Conservation (phyloP, 257 asterid genomes). For the Salvia miltiorrhiza region DNA sequence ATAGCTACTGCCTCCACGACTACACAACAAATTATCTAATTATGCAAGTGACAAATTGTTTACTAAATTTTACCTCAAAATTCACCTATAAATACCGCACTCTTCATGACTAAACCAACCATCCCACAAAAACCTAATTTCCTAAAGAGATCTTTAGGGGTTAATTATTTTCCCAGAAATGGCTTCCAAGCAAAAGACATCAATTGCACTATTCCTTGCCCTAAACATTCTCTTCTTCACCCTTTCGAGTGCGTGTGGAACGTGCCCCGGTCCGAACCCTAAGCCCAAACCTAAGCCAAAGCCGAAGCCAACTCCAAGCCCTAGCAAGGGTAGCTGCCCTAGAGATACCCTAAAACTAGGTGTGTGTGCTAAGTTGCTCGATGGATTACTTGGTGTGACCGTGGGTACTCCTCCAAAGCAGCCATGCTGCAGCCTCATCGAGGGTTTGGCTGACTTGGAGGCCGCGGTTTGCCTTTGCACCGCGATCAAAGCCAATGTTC, state of each 20-base stretch:
- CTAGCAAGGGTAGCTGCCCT: constrained; percentile 20
- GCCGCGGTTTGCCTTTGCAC: constrained; percentile 1
- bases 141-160: background rate
- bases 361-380: constrained; percentile 26
- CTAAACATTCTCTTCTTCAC: constrained; percentile 25
- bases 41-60: too few species aligned
- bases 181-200: constrained; percentile 18
- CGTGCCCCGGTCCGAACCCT: constrained; percentile 20
- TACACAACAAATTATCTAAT: too few species aligned
- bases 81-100: constrained; percentile 34
- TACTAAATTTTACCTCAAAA: too few species aligned
- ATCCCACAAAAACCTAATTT: background rate
- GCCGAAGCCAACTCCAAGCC: background rate
- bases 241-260: constrained; percentile 1
- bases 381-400: constrained; percentile 9
- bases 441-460: constrained; percentile 3
- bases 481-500: background rate
- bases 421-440: constrained; percentile 7
- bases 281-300: background rate
- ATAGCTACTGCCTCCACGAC: too few species aligned
- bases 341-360: constrained; percentile 28
- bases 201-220: constrained; percentile 3
- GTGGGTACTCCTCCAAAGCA: constrained; percentile 24
- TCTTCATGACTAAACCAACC: background rate
- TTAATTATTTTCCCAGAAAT: background rate